Evolutionary conservation across 2,329 filamentous ascomycete genomes (phyloP), one percentile per base, ranked within the genome.

Genomic region (Myriosclerotinia scirpicola): DNA sequence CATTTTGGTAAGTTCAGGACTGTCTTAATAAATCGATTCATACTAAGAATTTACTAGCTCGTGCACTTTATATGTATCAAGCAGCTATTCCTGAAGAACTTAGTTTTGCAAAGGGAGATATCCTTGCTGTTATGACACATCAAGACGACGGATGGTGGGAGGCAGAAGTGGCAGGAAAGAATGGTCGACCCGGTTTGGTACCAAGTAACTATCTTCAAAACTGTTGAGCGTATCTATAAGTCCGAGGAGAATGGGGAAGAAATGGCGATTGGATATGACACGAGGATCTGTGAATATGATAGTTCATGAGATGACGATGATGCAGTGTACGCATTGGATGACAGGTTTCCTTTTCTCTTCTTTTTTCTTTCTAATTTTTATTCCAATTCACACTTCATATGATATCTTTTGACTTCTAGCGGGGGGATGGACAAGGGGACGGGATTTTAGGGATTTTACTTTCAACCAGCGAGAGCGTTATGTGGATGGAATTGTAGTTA

Each of bases 91-190:
- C 94, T 0, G 95, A 98, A 77, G 96, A 99, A 79, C 81, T 99
- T 26, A 90, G 90, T 17, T 99, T 99, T 78, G 83, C 84, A 56
- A 99, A 99, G 81, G 93, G 93, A 58, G 96, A 99, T 76, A 87
- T 94, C 67, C 83, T 99, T 17, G 92, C 94, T 2, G 88, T 99
- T 17, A 82, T 97, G 56, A 85, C 93, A 68, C 87, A 96, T 74
- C 95, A 99, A 79, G 95, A 99, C 77, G 95, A 99, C 76, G 95
- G 95, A 26, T 99, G 95, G 95, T 99, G 96, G 95, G 95, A 99
- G 80, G 96, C 96, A 15, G 94, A 97, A 78, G 87, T 97, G 52
- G 91, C 93, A 55, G 88, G 89, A 34, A 83, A 84, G 70, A 85
- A 83, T 67, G 78, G 77, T n/a, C 69, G 86, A 84, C 60, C 82